Percentiles rank a stretch among this genome's conserved stretches.
phyloP scores from a whole-genome alignment of 805 yeast species.

The Wickerhamomyces chambardii region DNA sequence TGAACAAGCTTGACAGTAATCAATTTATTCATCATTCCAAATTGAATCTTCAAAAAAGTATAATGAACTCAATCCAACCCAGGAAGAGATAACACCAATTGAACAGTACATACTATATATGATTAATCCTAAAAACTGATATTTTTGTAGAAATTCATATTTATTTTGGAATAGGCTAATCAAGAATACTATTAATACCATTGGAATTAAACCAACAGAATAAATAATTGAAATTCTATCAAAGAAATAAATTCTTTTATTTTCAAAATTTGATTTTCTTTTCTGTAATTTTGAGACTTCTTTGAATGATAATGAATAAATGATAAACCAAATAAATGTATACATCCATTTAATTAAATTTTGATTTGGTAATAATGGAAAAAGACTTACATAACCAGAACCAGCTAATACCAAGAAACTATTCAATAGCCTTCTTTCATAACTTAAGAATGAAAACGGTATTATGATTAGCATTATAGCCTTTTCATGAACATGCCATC shows the following conservation, averaged over 20 bases:
- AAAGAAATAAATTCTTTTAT: slow-evolving; percentile 49
- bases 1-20: too few species aligned
- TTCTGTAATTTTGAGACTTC: slow-evolving; percentile 46
- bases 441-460: slow-evolving; percentile 72
- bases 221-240: slow-evolving; percentile 67
- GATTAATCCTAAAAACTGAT: slow-evolving; percentile 76
- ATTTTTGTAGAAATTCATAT: slow-evolving; percentile 42
- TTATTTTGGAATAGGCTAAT: slow-evolving; percentile 49
- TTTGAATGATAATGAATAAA: slow-evolving; percentile 63
- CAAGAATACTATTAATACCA: slow-evolving; percentile 39
- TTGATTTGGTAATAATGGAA: slow-evolving; percentile 81
- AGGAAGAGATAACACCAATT: slow-evolving; percentile 74
- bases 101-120: slow-evolving; percentile 79
- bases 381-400: slow-evolving; percentile 79
- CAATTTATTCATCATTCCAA: slow-evolving; percentile 33
- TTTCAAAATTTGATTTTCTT: slow-evolving; percentile 22
- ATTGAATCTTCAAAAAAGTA: slow-evolving; percentile 76
- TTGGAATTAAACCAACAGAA: slow-evolving; percentile 54
- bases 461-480: slow-evolving; percentile 85
- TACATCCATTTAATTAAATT: slow-evolving; percentile 68
- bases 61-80: slow-evolving; percentile 86
- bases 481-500: slow-evolving; percentile 99
- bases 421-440: slow-evolving; percentile 62
- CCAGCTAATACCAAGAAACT: slow-evolving; percentile 66
- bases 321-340: slow-evolving; percentile 79